A percentile compares a stretch with the other conserved stretches of the same genome.
phyloP scores from a whole-genome alignment of 768 basidiomycete genomes.

The Tricholoma flavovirens region DNA sequence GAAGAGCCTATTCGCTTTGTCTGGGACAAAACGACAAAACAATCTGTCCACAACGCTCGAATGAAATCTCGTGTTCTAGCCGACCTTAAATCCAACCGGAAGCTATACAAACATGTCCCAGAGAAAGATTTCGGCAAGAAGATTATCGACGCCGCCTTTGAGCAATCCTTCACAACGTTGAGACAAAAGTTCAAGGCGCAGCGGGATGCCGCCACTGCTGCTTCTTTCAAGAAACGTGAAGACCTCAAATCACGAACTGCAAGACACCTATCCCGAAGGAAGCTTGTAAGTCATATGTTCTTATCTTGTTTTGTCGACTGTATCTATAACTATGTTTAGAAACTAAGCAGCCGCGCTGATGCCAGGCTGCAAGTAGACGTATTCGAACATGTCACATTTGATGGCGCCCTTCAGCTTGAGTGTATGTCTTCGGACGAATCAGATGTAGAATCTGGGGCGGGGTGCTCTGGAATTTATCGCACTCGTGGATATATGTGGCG shows the following conservation, averaged over 20 bases:
- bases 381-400: constrained; percentile 61
- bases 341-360: constrained; percentile 60
- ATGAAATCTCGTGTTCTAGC: constrained; percentile 63
- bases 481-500: constrained; percentile 64
- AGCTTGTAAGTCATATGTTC: constrained; percentile 41
- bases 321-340: constrained; percentile 34
- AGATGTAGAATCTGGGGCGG: constrained; percentile 40
- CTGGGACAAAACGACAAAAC: constrained; percentile 73
- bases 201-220: constrained; percentile 40
- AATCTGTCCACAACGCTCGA: constrained; percentile 65
- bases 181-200: constrained; percentile 64
- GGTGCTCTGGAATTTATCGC: constrained; percentile 33
- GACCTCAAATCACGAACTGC: constrained; percentile 57
- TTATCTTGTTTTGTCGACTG: not conserved
- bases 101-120: constrained; percentile 55
- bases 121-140: constrained; percentile 64
- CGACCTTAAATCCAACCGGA: constrained; percentile 53
- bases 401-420: constrained; percentile 64
- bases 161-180: constrained; percentile 65
- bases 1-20: constrained; percentile 67
- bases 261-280: constrained; percentile 55
- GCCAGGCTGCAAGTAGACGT: constrained; percentile 45
- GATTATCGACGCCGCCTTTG: constrained; percentile 55
- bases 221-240: constrained; percentile 45
- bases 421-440: constrained; percentile 85